Percentiles rank a stretch among this genome's conserved stretches.
These are phyloP conservation scores for Saccharomyces hybrid DNA, from an alignment of 1,139 yeast species.

Conservation along the genomic window DNA sequence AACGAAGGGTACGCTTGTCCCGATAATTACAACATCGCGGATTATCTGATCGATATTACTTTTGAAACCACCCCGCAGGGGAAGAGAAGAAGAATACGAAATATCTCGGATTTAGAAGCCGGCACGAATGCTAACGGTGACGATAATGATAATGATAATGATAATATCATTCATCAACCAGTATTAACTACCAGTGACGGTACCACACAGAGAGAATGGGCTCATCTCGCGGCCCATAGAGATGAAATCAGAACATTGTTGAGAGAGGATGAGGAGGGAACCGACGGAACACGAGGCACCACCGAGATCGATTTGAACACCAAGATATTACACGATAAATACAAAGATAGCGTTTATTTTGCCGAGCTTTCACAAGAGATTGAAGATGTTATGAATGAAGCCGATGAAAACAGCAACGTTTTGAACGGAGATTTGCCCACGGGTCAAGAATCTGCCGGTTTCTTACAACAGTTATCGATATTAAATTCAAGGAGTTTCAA, in stretches of 20 bases:
- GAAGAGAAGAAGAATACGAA: slow-evolving; percentile 8
- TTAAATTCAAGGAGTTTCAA: slow-evolving; percentile 83
- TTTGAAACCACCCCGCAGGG: slow-evolving; percentile 42
- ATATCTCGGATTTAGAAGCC: slow-evolving; percentile 10
- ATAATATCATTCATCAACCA: background rate
- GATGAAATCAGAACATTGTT: slow-evolving; percentile 47
- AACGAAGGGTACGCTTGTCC: slow-evolving; percentile 80
- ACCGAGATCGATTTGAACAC: slow-evolving; percentile 16
- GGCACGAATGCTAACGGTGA: background rate
- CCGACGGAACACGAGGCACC: slow-evolving; percentile 7
- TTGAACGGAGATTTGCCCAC: slow-evolving; percentile 28
- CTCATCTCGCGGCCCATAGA: slow-evolving; percentile 77
- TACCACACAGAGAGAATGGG: slow-evolving; percentile 73
- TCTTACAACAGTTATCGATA: slow-evolving; percentile 56
- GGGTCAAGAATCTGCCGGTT: slow-evolving; percentile 41
- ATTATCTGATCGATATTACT: slow-evolving; percentile 83
- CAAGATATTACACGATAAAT: slow-evolving; percentile 35
- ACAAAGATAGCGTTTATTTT: slow-evolving; percentile 43
- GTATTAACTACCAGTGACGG: slow-evolving; percentile 4
- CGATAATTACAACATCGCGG: slow-evolving; percentile 85
- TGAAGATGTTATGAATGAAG: slow-evolving; percentile 30
- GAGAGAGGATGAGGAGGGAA: slow-evolving; percentile 24
- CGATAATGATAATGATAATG: background rate
- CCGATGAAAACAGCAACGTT: slow-evolving; percentile 26
- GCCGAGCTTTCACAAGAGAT: slow-evolving; percentile 46